Base-by-base conservation (phyloP, 495 filamentous ascomycete species). In the Xylaria palmicola region DNA sequence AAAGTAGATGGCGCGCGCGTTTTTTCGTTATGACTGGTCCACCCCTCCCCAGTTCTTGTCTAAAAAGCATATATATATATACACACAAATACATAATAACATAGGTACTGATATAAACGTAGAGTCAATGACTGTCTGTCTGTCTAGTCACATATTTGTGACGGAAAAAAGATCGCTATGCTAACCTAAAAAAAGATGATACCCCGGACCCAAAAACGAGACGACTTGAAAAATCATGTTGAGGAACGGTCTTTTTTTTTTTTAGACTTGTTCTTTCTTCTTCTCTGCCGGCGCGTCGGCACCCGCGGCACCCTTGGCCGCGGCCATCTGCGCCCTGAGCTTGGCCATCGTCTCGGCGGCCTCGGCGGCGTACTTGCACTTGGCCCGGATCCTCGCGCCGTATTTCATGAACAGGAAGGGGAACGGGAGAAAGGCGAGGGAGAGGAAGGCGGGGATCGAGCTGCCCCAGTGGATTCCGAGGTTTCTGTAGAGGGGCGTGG, bases 401-500 rank as follows among this genome's bases (percentile, higher is more conserved):
- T 91, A 94, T 65, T 84, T 85, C 74, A 89, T 90, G 75, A 94
- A 90, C 39, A 95, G 72, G 75, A 89, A 88, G 9, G 90, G 90
- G 72, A 91, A 90, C 0, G 91, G 91, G 47, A 92, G 78, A 70
- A 90, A 93, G 19, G 79, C 82, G 15, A 93, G 74, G 3, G 88
- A 85, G 6, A 94, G 75, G 76, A 93, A 93, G 0, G 89, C 91
- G 0, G 90, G 89, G 48, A 95, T 81, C 1, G 83, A 84, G 17
- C 83, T 87, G 4, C 89, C 91, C 91, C 90, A 93, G 77, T 93
- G 88, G 60, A 89, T 86, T 59, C 90, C 90, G 1, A 96, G 82
- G 68, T 85, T 78, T 6, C 77, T 34, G 71, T 90, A 94, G 88
- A 94, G 90, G 58, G 88, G 65, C 0, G 81, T 84, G 3, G 90